A percentile compares a stretch with the other conserved stretches of the same genome.
These are phyloP conservation scores for Diaporthe ampelina DNA, from an alignment of 2,329 filamentous ascomycete species.

Conservation along the genomic window DNA sequence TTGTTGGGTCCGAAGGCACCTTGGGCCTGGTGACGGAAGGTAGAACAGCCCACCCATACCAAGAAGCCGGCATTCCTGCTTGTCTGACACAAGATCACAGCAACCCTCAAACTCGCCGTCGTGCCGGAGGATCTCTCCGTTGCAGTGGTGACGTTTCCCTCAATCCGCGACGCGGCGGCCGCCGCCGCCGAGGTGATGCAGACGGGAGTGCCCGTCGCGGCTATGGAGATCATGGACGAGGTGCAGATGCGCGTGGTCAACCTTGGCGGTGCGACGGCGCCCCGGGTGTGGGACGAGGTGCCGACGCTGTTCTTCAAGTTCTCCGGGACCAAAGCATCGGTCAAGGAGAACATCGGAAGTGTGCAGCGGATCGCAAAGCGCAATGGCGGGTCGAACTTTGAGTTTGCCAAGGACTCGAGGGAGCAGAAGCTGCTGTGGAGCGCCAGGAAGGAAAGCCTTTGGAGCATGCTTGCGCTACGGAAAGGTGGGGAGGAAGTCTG, in stretches of 20 bases:
- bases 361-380: conserved; percentile 77
- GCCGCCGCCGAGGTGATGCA: conserved; percentile 84
- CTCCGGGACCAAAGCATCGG: conserved; percentile 82
- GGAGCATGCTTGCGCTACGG: conserved; percentile 82
- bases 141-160: conserved; percentile 84
- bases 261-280: conserved; percentile 76
- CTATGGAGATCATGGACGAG: conserved; percentile 89
- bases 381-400: conserved; percentile 77
- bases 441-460: conserved; percentile 85
- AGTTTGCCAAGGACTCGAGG: conserved; percentile 79
- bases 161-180: conserved; percentile 80
- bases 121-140: conserved; percentile 83
- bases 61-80: conserved; percentile 41
- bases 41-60: conserved; percentile 44
- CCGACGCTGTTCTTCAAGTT: conserved; percentile 91
- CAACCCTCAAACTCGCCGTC: conserved; percentile 83
- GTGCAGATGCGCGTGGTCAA: conserved; percentile 90
- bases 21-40: conserved; percentile 84
- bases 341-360: conserved; percentile 80
- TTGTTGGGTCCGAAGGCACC: conserved; percentile 86
- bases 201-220: conserved; percentile 78
- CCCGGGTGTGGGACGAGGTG: conserved; percentile 78
- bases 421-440: conserved; percentile 86
- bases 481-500: conserved; percentile 78
- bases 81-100: conserved; percentile 47